Base-by-base conservation (phyloP, 2,329 filamentous ascomycete species). In the Aspergillus jensenii region DNA sequence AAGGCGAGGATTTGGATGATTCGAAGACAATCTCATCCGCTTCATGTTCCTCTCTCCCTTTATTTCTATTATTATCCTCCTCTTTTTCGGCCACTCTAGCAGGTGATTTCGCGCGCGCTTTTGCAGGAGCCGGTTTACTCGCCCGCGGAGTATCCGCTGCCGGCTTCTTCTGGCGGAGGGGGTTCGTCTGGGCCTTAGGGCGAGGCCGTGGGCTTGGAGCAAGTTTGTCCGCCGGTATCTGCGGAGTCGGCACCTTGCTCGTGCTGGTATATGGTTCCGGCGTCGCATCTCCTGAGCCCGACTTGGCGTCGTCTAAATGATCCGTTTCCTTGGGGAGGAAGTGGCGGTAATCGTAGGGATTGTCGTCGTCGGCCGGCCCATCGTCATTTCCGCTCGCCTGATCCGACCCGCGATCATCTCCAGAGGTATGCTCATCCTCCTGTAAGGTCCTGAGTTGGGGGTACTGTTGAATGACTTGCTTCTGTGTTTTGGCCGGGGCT, bases 401-500 rank as follows among this genome's bases (percentile, higher is more conserved):
- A 7, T 62, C 72, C 11, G 63, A 62, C 9, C 63, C 62, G 33
- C 63, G 69, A 53, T 76, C 73, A 51, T 75, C 74, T 2, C 69
- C 66, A 14, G 68, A 71, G 19, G 58, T 60, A 17, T 69, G 68
- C 27, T 77, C 74, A n/a, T 76, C 71, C 33, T 70, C 71, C 35
- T 71, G 69, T 7, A 73, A 54, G 21, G 71, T 72, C 27, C 76
- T 79, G 39, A 95, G 81, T 59, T 90, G 90, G 9, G 86, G 81
- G 69, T 90, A 87, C 68, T 88, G 82, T 50, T 85, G 82, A 48
- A 84, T 82, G 41, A 96, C 79, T 67, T 82, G 85, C 31, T 84
- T 83, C 53, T 90, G 85, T 54, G 81, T 78, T 67, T 88, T 87
- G 63, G 81, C 84, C 2, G 89, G 90, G 14, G 86, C 86, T 55